Percentiles rank a stretch among this genome's conserved stretches.
Conservation (phyloP, 371 early-diverging fungal species). For the Coemansia sp. region DNA sequence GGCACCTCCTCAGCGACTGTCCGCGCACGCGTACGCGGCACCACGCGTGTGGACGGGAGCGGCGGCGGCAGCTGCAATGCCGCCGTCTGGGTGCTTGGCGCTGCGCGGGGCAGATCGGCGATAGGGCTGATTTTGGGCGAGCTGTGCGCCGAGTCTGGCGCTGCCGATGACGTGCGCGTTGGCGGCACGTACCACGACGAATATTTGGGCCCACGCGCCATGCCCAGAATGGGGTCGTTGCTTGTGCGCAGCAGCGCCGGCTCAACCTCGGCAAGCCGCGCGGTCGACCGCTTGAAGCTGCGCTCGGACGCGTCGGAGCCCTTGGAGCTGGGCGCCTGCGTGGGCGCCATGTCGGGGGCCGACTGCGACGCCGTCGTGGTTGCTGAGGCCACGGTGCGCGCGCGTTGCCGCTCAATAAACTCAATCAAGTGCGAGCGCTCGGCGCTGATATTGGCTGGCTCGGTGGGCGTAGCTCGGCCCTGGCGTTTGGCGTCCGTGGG, state of each 20-base stretch:
- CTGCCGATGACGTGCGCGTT: neutral
- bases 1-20: constrained; percentile 5
- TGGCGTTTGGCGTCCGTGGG: constrained; percentile 6
- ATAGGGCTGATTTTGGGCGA: neutral
- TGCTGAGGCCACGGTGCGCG: constrained; percentile 11
- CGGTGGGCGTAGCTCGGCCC: neutral
- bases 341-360: neutral
- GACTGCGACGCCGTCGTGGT: neutral
- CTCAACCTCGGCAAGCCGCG: constrained; percentile 35
- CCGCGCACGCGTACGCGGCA: constrained; percentile 32
- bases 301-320: constrained; percentile 40
- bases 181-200: constrained; percentile 21
- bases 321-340: constrained; percentile 14
- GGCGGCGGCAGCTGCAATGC: neutral
- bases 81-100: neutral
- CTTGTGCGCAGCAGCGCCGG: neutral
- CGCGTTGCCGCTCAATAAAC: constrained; percentile 41
- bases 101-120: neutral
- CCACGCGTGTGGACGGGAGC: constrained; percentile 28
- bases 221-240: neutral
- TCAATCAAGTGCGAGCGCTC: constrained; percentile 44
- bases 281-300: constrained; percentile 47
- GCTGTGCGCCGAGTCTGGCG: neutral
- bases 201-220: constrained; percentile 1
- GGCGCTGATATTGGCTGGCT: neutral